A percentile compares a stretch with the other conserved stretches of the same genome.
These are phyloP conservation scores for Kwoniella sp. DNA, from an alignment of 768 basidiomycete genomes.

Conservation along the genomic window DNA sequence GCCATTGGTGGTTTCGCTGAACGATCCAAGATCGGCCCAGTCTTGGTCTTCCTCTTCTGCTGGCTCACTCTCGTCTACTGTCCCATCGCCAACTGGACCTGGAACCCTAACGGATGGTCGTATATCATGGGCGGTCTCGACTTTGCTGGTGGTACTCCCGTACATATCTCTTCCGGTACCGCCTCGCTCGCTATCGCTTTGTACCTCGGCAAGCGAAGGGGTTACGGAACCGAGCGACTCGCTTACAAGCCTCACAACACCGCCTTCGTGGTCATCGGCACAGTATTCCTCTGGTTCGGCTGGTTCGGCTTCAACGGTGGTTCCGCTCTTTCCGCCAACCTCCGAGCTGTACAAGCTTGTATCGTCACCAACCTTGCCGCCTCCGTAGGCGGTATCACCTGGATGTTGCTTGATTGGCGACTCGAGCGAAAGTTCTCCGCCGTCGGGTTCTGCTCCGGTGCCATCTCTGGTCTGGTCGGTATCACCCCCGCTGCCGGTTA, in stretches of 20 bases:
- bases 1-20: slow-evolving; percentile 69
- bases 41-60: slow-evolving; percentile 73
- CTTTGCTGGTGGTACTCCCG: slow-evolving; percentile 69
- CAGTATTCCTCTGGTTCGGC: slow-evolving; percentile 83
- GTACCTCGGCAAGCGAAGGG: slow-evolving; percentile 78
- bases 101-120: slow-evolving; percentile 74
- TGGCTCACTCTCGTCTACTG: slow-evolving; percentile 89
- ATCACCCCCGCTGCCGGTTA: slow-evolving; percentile 86
- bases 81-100: slow-evolving; percentile 81
- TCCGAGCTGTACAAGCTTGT: slow-evolving; percentile 78
- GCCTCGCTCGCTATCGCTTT: slow-evolving; percentile 82
- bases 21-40: slow-evolving; percentile 76
- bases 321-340: slow-evolving; percentile 76
- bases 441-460: slow-evolving; percentile 90
- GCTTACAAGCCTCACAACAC: slow-evolving; percentile 85
- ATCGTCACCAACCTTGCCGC: slow-evolving; percentile 90
- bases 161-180: slow-evolving; percentile 61
- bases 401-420: slow-evolving; percentile 74
- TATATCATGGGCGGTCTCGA: slow-evolving; percentile 75
- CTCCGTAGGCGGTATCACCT: slow-evolving; percentile 72
- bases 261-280: slow-evolving; percentile 77
- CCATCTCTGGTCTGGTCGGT: slow-evolving; percentile 81
- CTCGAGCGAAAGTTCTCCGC: slow-evolving; percentile 80
- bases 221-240: slow-evolving; percentile 57
- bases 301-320: slow-evolving; percentile 88